Percentiles rank a stretch among this genome's conserved stretches.
phyloP scores from a whole-genome alignment of 2,329 filamentous ascomycete species.

The Colletotrichum ledebouriae region DNA sequence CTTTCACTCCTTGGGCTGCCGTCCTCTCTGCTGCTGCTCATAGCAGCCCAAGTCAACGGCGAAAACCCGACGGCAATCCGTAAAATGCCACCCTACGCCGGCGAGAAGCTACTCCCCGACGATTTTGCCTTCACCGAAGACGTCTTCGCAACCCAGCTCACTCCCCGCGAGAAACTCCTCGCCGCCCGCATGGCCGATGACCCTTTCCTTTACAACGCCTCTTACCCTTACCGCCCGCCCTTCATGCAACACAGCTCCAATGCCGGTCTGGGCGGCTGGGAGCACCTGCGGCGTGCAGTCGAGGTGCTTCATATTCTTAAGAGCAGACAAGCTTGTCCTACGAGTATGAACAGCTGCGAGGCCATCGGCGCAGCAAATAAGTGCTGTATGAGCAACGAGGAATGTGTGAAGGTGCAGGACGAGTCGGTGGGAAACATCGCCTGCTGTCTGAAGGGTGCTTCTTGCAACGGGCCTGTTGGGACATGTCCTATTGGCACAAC shows the following conservation, averaged over 20 bases:
- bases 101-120: slow-evolving; percentile 80
- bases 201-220: slow-evolving; percentile 33
- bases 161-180: slow-evolving; percentile 49
- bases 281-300: slow-evolving; percentile 59
- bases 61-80: slow-evolving; percentile 72
- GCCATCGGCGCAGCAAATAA: slow-evolving; percentile 76
- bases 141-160: slow-evolving; percentile 41
- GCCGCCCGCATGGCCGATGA: slow-evolving; percentile 50
- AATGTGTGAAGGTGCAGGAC: slow-evolving; percentile 75
- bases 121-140: slow-evolving; percentile 67
- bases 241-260: slow-evolving; percentile 62
- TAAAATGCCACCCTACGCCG: slow-evolving; percentile 79
- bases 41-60: slow-evolving; percentile 55
- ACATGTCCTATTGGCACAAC: slow-evolving; percentile 73
- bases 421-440: slow-evolving; percentile 76
- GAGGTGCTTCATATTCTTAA: slow-evolving; percentile 63
- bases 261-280: slow-evolving; percentile 44
- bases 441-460: slow-evolving; percentile 77
- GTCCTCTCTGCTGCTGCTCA: slow-evolving; percentile 60
- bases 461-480: slow-evolving; percentile 73
- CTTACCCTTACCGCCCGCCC: slow-evolving; percentile 59
- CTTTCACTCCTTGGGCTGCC: slow-evolving; percentile 56
- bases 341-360: slow-evolving; percentile 74
- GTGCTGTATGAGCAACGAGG: slow-evolving; percentile 77
- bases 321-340: slow-evolving; percentile 76